Percentiles rank a stretch among this genome's conserved stretches.
Evolutionary conservation across 2,329 filamentous ascomycete species (phyloP).

Genomic region (Fusarium sp.): DNA sequence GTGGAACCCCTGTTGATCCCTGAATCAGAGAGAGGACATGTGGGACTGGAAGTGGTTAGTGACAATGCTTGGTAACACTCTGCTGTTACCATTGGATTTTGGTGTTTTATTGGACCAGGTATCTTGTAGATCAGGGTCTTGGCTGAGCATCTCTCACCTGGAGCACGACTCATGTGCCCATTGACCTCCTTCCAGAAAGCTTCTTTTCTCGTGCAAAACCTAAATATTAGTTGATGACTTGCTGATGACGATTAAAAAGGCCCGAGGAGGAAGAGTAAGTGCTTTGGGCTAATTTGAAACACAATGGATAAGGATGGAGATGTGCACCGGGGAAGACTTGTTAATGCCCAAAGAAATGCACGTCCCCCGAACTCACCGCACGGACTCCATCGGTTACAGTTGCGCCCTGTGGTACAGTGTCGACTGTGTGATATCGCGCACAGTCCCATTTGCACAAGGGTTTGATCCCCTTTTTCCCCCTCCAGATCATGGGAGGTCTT

Average conservation of each 20-base stretch:
- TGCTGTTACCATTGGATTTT: not conserved
- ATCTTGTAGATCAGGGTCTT: conserved; percentile 24
- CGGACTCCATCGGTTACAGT: conserved; percentile 22
- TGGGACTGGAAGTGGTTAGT: conserved; percentile 9
- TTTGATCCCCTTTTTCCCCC: conserved; percentile 29
- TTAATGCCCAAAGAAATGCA: conserved; percentile 36
- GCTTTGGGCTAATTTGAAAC: conserved; percentile 45
- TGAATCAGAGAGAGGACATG: conserved; percentile 25
- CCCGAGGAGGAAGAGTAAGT: not conserved
- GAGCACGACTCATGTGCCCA: conserved; percentile 17
- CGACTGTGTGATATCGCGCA: conserved; percentile 7
- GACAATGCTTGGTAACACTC: conserved; percentile 23
- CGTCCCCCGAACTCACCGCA: conserved; percentile 27
- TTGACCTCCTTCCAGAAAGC: conserved; percentile 10
- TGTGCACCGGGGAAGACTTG: conserved; percentile 7
- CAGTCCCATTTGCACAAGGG: conserved; percentile 10
- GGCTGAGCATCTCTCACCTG: not conserved
- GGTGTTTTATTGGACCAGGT: conserved; percentile 1
- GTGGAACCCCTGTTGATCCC: conserved; percentile 33
- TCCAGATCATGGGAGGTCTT: conserved; percentile 4
- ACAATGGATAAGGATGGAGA: conserved; percentile 12
- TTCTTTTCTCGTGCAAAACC: not conserved
- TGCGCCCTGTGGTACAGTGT: conserved; percentile 25
- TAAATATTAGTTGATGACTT: not conserved
- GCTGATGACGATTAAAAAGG: not conserved